Conservation (phyloP, 2,329 filamentous ascomycete genomes). For the Zymoseptoria ardabiliae region DNA sequence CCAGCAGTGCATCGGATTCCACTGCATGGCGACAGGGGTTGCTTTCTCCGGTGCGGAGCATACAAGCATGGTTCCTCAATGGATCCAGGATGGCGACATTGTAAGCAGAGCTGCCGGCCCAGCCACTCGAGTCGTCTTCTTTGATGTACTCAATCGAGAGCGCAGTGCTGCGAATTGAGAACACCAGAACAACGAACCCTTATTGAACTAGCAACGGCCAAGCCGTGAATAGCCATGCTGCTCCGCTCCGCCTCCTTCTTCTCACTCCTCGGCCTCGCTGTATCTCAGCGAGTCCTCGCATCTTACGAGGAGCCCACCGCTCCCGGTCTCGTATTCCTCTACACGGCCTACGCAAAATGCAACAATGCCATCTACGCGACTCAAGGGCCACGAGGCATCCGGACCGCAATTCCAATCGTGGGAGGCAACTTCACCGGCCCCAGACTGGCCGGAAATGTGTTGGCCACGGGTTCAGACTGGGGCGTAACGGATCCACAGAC, state of each 20-base stretch:
- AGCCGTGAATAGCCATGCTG: neutral
- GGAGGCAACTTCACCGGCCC: conserved; percentile 29
- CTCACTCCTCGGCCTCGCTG: conserved; percentile 3
- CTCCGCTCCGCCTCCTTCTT: conserved; percentile 2
- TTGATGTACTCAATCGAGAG: neutral
- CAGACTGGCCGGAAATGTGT: conserved; percentile 22
- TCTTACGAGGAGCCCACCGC: conserved; percentile 6
- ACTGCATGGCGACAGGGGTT: neutral
- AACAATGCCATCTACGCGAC: conserved; percentile 18
- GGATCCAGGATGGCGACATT: neutral
- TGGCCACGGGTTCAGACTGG: conserved; percentile 34
- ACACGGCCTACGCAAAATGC: conserved; percentile 24
- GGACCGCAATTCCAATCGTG: conserved; percentile 26
- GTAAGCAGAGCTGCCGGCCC: too few species aligned
- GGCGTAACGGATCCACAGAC: conserved; percentile 27
- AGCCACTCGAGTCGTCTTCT: too few species aligned
- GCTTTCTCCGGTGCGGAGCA: neutral
- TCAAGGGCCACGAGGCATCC: conserved; percentile 22
- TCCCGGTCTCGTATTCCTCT: conserved; percentile 24
- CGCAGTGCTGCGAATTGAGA: neutral
- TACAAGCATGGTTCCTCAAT: neutral
- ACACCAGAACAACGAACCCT: neutral
- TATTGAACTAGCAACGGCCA: neutral
- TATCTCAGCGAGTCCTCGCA: conserved; percentile 5
- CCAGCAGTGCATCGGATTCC: neutral